Evolutionary conservation across 495 filamentous ascomycete genomes (phyloP), one percentile per base, ranked within the genome.

Genomic region (Penicillium desertorum): DNA sequence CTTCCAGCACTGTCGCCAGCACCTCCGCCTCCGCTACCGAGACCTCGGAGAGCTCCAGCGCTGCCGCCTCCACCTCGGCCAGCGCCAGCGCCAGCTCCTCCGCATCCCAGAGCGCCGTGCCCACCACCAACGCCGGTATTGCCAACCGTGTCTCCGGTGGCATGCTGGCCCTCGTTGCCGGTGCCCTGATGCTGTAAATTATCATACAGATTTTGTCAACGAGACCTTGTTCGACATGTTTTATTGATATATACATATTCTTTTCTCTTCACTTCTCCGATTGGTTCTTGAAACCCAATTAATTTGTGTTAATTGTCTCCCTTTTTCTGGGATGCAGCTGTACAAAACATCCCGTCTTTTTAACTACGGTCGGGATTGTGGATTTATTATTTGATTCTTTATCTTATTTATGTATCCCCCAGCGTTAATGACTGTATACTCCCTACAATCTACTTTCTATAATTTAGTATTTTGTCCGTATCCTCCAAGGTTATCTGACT

Each of bases 1-100:
- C 60, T n/a, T 23, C 65, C 25, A 75, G 81, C 48, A 68, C 81
- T 25, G 74, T 67, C 11, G 56, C 62, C 49, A 75, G 75, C 50
- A 72, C 47, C 14, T 65, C 71, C 10, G 54, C 58, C 14, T 65
- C 71, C 12, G 52, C 58, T 22, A 64, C 73, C 10, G 59, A 69
- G 29, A 57, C 62, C 51, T 66, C 73, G 8, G 59, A 69, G 29
- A 57, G 61, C 51, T 66, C 78, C 27, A 57, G 70, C 36, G 56
- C 72, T 22, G 54, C 66, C 10, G 58, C 70, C 7, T 59, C 60
- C 51, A 62, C 65, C 9, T 62, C 54, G 23, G 56, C 60, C 20
- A 51, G 29, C 27, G 37, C 60, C 34, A 56, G 42, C 49, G 53
- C 60, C 29, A 54, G 22, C 44, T 45, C 63, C 54, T 56, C 60